Evolutionary conservation across 2,329 filamentous ascomycete species (phyloP).

Genomic region (Fusarium hostae): DNA sequence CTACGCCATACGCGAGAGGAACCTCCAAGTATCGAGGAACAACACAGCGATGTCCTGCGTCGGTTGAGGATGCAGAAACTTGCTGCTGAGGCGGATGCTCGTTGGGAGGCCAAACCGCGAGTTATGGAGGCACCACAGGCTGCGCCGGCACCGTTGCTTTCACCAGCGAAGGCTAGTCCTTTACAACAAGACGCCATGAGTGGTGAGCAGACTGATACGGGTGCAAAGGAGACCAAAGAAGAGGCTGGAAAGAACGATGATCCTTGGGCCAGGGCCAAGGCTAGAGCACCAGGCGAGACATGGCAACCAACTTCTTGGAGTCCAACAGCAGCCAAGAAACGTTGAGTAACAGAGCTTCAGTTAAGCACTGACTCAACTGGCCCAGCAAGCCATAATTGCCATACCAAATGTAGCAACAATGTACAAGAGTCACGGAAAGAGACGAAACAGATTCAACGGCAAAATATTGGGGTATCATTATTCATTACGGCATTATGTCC

Average conservation of each 20-base stretch:
- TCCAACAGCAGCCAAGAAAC: conserved; percentile 55
- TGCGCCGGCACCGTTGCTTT: conserved; percentile 33
- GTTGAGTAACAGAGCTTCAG: conserved; percentile 13
- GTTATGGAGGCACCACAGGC: conserved; percentile 53
- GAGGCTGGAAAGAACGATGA: conserved; percentile 50
- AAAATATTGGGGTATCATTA: conserved; percentile 30
- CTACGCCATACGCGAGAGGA: conserved; percentile 67
- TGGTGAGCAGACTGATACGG: conserved; percentile 2
- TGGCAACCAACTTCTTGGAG: conserved; percentile 76
- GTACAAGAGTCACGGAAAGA: conserved; percentile 11
- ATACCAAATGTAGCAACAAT: conserved; percentile 24
- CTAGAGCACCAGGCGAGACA: conserved; percentile 65
- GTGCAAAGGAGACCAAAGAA: conserved; percentile 7
- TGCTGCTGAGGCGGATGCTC: conserved; percentile 70
- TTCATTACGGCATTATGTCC: conserved; percentile 40
- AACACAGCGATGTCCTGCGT: conserved; percentile 63
- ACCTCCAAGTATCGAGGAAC: conserved; percentile 68
- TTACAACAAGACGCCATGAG: conserved; percentile 5
- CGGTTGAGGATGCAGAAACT: conserved; percentile 65
- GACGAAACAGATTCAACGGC: background rate
- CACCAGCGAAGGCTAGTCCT: conserved; percentile 8
- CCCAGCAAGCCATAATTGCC: background rate
- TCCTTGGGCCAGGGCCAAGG: conserved; percentile 67
- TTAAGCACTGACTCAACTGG: background rate
- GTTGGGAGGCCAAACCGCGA: conserved; percentile 70